Base-by-base conservation (phyloP, 495 filamentous ascomycete species). In the Aspergillus steynii region DNA sequence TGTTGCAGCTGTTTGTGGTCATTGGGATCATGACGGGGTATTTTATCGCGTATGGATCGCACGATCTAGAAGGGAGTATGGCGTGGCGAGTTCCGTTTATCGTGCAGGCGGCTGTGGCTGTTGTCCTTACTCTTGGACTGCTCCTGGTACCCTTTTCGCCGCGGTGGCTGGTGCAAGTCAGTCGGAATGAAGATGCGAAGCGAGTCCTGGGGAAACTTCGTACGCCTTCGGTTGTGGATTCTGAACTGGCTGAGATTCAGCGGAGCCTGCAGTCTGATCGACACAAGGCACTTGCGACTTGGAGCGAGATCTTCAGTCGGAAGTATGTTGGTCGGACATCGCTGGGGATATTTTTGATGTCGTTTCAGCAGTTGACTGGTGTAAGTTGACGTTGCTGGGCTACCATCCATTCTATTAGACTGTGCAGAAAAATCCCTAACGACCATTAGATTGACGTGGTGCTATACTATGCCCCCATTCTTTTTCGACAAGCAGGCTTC, bases 311-410 rank as follows among this genome's bases (percentile, higher is more conserved):
- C 25, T 63, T 63, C 42, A 50, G 57, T 14, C 56, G 49, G 7
- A 55, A 59, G 47, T 63, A 63, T 29, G 26, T 56, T 25, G 53
- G 58, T 55, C 58, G 62, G 25, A 65, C 58, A 6, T 29, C 45
- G 3, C 29, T 65, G 29, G 58, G 62, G 5, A 54, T 65, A 34
- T 65, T 65, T 31, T 54, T 65, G 50, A 65, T 61, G 62, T 29
- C 62, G 1, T 61, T 65, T 32, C 62, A 65, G 58, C 62, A 65
- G 27, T 53, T 65, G 45, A 65, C 62, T 9, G 62, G 62, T 29
- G 58, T 65, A 58, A 1, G 42, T 29, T 60, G 37, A 3, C 57
- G 53, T 50, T 25, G 9, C 37, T 15, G 9, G 9, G 37, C 9
- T 14, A 8, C 3, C 37, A 12, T 14, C 37, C 14, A 14, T 14